Evolutionary conservation across 139 green algal species (phyloP), one percentile per base, ranked within the genome.

Genomic region (Closterium sp.): DNA sequence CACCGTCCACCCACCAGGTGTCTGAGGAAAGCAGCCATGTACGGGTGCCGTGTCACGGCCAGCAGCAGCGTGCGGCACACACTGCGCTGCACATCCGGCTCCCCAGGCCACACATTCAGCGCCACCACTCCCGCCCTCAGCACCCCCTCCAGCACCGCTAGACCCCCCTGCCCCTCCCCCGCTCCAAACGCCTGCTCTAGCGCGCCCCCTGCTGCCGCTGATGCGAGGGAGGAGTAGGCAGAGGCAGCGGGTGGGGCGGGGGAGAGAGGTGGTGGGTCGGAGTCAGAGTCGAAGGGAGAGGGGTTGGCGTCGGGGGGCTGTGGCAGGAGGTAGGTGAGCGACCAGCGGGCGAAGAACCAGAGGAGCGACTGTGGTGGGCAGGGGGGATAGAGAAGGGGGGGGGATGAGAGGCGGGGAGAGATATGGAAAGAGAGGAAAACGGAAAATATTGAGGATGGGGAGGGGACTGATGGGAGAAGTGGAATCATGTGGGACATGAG

Each of bases 301-400:
- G 50, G 9, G 50, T 73, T 73, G 50, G 50, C 13, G 50, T 73
- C 50, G 50, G 45, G 70, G 11, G 27, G 73, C 27, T 32, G 70
- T 0, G 88, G 93, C 27, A 98, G 94, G n/a, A 99, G 95, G 95
- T 99, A 99, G 4, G 97, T 99, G 94, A 97, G 96, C 0, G 95
- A 94, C 97, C 97, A 98, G 11, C 97, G 93, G 0, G 96, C 96
- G 21, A 96, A 84, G 1, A 92, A 93, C 95, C 94, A 97, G 4
- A 96, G 89, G 0, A 93, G 17, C 13, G 50, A 73, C 50, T 73
- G 50, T 73, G 50, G 38, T 38, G 32, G 32, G 32, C n/a, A n/a
- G 32, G 38, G 13, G 10, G 50, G 50, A 21, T n/a, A n/a, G n/a
- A n/a, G n/a, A n/a, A n/a, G n/a, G n/a, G n/a, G n/a, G n/a, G 50